Evolutionary conservation across 1,284 basidiomycete genomes (phyloP), one percentile per base, ranked within the genome.

Genomic region (Cryptococcus sp.): DNA sequence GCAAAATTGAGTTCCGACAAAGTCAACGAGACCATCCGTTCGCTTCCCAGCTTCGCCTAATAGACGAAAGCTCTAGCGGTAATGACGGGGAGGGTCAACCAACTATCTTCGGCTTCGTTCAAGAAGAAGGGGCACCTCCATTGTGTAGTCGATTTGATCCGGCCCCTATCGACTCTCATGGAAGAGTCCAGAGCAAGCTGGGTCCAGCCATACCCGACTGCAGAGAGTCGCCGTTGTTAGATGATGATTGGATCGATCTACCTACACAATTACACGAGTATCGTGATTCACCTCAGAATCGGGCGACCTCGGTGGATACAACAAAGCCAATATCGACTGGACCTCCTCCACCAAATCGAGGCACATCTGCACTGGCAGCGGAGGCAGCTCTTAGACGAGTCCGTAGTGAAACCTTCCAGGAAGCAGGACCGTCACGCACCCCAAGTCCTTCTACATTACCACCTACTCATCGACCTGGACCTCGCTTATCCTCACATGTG

Each of bases 61-160:
- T 73, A 8, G 70, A 74, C 50, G 1, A 47, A 57, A 11, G 15
- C 13, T 15, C 14, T 52, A 8, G 48, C 56, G 45, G 63, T 65
- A 6, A 48, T 30, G 3, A 6, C 11, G 23, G 34, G 5, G 32
- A 47, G 3, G 63, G 59, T 11, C 15, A 55, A 37, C 51, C 54
- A n/a, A 70, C 70, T 0, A 49, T 67, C 30, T 71, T 54, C 45
- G 74, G 58, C 4, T 78, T 64, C 57, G 66, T 76, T n/a, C 51
- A 66, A 13, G 73, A 72, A 46, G 71, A 73, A 7, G 63, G 58
- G 5, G 76, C 75, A 31, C 73, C 72, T 3, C 66, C 70, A 0
- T 61, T 36, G 33, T 76, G 76, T 57, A 71, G 68, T 53, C 59
- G 60, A 33, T 75, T 75, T 48, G 55, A 60, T 13, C 58, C 58